Conservation (phyloP, 768 basidiomycete genomes). For the Sporobolomyces roseus region DNA sequence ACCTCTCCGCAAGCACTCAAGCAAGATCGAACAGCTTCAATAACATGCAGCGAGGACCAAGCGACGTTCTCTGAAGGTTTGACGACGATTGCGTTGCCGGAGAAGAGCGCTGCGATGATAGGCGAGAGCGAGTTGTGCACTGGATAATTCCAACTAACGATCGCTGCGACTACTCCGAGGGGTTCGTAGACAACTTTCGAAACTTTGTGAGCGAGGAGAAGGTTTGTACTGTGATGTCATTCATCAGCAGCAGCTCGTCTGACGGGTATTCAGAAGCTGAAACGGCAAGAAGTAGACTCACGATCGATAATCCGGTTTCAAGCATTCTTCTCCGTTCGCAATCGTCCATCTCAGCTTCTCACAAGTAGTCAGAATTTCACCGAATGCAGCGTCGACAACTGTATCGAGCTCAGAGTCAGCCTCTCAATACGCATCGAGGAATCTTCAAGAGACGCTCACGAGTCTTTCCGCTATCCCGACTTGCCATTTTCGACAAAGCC, state of each 20-base stretch:
- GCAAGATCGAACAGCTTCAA: constrained; percentile 70
- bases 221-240: constrained; percentile 53
- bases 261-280: too few species aligned
- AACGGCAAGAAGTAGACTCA: not conserved
- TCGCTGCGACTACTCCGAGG: constrained; percentile 82
- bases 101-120: constrained; percentile 81
- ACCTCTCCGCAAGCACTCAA: constrained; percentile 62
- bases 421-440: not conserved
- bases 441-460: constrained; percentile 54
- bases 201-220: constrained; percentile 50
- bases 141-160: constrained; percentile 67
- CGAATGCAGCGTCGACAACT: constrained; percentile 92
- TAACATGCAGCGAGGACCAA: constrained; percentile 74
- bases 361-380: constrained; percentile 90
- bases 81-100: constrained; percentile 82
- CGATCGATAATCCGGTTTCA: constrained; percentile 68
- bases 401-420: not conserved
- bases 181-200: constrained; percentile 68
- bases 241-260: too few species aligned
- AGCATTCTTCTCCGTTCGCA: constrained; percentile 70
- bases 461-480: constrained; percentile 93
- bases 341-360: constrained; percentile 92
- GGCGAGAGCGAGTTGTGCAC: constrained; percentile 92
- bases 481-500: constrained; percentile 75
- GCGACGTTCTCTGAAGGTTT: constrained; percentile 90